Conservation (phyloP, 2,329 filamentous ascomycete species). For the Colletotrichum viniferum region DNA sequence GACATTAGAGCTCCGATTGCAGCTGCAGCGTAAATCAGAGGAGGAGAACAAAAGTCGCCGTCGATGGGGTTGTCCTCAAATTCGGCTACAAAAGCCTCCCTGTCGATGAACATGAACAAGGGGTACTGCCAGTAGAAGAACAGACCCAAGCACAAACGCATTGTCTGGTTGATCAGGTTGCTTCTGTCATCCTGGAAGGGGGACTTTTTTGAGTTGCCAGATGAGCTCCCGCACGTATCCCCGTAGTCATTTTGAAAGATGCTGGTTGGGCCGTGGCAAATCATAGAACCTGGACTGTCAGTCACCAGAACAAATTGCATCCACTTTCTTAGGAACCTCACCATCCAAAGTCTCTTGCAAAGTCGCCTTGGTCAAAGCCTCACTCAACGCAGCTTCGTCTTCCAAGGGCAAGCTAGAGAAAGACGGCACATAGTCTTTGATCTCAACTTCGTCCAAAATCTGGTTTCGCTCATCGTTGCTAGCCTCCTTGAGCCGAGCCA, state of each 20-base stretch:
- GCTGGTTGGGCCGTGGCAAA: conserved; percentile 26
- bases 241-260: conserved; percentile 25
- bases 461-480: conserved; percentile 28
- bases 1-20: conserved; percentile 28
- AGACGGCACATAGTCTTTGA: conserved; percentile 29
- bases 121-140: conserved; percentile 35
- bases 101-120: conserved; percentile 34
- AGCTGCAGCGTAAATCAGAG: conserved; percentile 25
- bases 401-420: background rate
- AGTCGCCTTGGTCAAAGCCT: conserved; percentile 9
- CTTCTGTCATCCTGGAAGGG: background rate
- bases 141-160: conserved; percentile 17
- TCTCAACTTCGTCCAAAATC: conserved; percentile 33
- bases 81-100: conserved; percentile 28
- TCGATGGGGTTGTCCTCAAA: background rate
- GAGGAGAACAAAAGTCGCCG: conserved; percentile 31
- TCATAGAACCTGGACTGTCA: conserved; percentile 9
- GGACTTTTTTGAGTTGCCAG: background rate
- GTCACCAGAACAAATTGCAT: background rate
- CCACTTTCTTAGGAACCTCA: background rate
- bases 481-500: conserved; percentile 36
- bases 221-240: background rate
- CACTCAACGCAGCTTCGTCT: background rate
- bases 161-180: background rate
- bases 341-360: conserved; percentile 10